Evolutionary conservation across 345 rosid species (phyloP).

Genomic region (Ceriops zippeliana): DNA sequence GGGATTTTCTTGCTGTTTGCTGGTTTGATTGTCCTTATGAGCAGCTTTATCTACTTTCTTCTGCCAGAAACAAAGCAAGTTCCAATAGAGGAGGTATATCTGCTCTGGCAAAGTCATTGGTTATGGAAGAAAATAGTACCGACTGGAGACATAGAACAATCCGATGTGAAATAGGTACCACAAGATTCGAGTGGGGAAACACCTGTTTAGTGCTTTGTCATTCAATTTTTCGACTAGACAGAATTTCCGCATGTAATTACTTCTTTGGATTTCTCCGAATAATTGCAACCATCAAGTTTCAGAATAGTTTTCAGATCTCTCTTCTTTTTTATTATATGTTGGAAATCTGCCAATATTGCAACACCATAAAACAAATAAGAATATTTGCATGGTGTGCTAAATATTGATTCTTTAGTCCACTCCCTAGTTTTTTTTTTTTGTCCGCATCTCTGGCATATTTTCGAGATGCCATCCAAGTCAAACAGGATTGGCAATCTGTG

Average conservation of each 20-base stretch:
- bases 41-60: conserved; percentile 64
- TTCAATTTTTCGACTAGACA: neutral
- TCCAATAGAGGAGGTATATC: conserved; percentile 76
- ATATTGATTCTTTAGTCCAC: too few relatives aligned
- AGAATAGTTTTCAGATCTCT: too few relatives aligned
- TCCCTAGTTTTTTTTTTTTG: too few relatives aligned
- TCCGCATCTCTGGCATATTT: too few relatives aligned
- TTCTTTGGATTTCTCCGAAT: neutral
- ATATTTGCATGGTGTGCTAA: too few relatives aligned
- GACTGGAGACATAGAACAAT: neutral
- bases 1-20: conserved; percentile 77
- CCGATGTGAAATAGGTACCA: neutral
- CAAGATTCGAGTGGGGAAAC: neutral
- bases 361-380: too few relatives aligned
- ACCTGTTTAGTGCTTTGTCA: neutral
- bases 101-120: conserved; percentile 70
- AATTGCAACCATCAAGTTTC: neutral
- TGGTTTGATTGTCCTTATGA: conserved; percentile 61
- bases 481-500: too few relatives aligned
- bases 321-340: too few relatives aligned
- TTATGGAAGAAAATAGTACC: conserved; percentile 67
- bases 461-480: too few relatives aligned
- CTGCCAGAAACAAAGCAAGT: conserved; percentile 91
- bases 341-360: too few relatives aligned
- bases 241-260: neutral